Evolutionary conservation across 345 rosid species (phyloP), one percentile per base, ranked within the genome.

Genomic region (Lepidium didymum): DNA sequence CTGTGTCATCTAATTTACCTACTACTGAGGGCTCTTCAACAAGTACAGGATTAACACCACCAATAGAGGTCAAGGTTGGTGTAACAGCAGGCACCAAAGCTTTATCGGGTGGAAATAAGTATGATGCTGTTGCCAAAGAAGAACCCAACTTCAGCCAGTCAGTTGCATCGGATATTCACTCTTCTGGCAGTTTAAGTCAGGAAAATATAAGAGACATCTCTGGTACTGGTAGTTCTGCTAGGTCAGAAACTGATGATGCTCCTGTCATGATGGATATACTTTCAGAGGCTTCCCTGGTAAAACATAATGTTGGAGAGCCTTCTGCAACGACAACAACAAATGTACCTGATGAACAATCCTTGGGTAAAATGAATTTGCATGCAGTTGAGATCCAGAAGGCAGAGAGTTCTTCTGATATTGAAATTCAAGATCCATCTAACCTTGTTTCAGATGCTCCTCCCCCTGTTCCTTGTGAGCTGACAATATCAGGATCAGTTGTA

Each of bases 241-340:
- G 78, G 79, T 73, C 79, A 68, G 86, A 83, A 60, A 78, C 73
- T 65, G 84, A 80, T 78, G 87, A 82, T 77, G 83, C 92, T 70
- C 82, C 86, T 56, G 84, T 81, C 76, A 82, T 79, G 85, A 86
- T 79, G 78, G 89, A 81, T 64, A 78, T 80, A 18, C 82, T 83
- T 61, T 79, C 91, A 8, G 92, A 83, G 73, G 74, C 77, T 74
- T 68, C 78, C 70, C 70, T 82, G 21, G 64, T 80, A 41, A 86
- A 87, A 69, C 67, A 60, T 51, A 85, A 72, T 66, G 52, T 59
- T 53, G 79, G 70, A 23, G 89, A 85, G 63, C 43, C 67, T 61
- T 73, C 70, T 35, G 68, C 16, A 50, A 42, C 67, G 25, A 16
- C 35, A 7, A 27, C 58, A 38, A 49, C 33, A 49, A 69, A 27